phyloP scores from a whole-genome alignment of 768 basidiomycete genomes.

The Pleurotus eryngii region DNA sequence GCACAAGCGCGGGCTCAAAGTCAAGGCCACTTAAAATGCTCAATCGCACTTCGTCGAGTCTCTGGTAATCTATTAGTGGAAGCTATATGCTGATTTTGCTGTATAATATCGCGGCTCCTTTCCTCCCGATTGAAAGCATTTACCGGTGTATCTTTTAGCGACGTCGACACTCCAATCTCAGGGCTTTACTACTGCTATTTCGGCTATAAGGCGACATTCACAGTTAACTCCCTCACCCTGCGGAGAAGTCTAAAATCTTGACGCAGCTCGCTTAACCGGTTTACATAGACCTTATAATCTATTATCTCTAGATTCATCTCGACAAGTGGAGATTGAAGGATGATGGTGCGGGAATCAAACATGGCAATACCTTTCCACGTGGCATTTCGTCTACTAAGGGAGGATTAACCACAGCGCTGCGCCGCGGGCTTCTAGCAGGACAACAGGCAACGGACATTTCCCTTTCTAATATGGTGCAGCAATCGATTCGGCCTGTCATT shows the following conservation, averaged over 20 bases:
- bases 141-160: background rate
- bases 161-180: background rate
- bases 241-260: conserved; percentile 7
- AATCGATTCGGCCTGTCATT: too few species aligned
- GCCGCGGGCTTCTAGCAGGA: too few species aligned
- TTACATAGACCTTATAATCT: conserved; percentile 1
- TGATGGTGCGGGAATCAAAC: background rate
- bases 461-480: too few species aligned
- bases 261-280: conserved; percentile 5
- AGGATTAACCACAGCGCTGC: too few species aligned
- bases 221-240: conserved; percentile 4
- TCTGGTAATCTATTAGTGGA: background rate
- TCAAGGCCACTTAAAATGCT: conserved; percentile 28
- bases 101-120: background rate
- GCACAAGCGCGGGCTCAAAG: conserved; percentile 31
- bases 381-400: background rate
- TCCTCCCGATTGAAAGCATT: background rate
- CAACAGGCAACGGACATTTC: too few species aligned
- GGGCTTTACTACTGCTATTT: background rate
- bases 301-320: conserved; percentile 4
- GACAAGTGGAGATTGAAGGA: conserved; percentile 7
- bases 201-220: conserved; percentile 1
- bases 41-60: background rate
- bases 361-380: background rate
- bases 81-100: background rate